phyloP scores from a whole-genome alignment of 441 rosid genomes.

The Raphanus hybrid region DNA sequence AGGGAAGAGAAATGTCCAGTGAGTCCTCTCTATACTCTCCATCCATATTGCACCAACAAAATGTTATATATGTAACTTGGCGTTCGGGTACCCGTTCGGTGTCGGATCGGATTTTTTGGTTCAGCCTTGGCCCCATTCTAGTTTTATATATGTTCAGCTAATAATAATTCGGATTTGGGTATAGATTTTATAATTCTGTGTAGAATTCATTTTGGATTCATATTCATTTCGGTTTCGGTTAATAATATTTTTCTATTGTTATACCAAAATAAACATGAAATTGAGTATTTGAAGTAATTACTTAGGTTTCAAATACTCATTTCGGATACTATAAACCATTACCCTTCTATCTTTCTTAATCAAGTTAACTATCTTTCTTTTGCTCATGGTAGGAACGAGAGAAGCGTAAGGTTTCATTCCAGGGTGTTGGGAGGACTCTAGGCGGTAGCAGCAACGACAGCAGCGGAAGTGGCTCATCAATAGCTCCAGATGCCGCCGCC shows the following conservation, averaged over 20 bases:
- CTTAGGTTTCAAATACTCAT: neutral
- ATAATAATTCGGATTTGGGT: neutral
- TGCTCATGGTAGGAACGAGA: conserved; percentile 67
- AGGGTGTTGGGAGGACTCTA: conserved; percentile 90
- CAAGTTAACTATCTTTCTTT: conserved; percentile 6
- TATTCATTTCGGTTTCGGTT: neutral
- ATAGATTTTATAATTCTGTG: neutral
- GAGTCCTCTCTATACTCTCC: conserved; percentile 42
- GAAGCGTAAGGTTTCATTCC: conserved; percentile 62
- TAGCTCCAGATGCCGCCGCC: conserved; percentile 23
- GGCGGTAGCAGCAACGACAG: conserved; percentile 54
- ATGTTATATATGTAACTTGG: neutral
- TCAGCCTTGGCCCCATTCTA: neutral
- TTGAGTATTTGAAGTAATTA: neutral
- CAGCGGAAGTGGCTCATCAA: conserved; percentile 46
- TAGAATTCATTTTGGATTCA: neutral
- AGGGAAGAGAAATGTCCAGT: conserved; percentile 82
- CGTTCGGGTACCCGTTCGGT: neutral
- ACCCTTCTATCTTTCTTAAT: too few species aligned
- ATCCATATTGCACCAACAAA: conserved; percentile 1
- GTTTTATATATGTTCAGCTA: neutral
- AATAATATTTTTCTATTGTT: neutral
- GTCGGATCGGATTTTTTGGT: neutral
- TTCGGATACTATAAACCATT: neutral
- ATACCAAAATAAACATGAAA: neutral